Evolutionary conservation across 2,329 filamentous ascomycete species (phyloP), one percentile per base, ranked within the genome.

Genomic region (Hypomyces perniciosus): DNA sequence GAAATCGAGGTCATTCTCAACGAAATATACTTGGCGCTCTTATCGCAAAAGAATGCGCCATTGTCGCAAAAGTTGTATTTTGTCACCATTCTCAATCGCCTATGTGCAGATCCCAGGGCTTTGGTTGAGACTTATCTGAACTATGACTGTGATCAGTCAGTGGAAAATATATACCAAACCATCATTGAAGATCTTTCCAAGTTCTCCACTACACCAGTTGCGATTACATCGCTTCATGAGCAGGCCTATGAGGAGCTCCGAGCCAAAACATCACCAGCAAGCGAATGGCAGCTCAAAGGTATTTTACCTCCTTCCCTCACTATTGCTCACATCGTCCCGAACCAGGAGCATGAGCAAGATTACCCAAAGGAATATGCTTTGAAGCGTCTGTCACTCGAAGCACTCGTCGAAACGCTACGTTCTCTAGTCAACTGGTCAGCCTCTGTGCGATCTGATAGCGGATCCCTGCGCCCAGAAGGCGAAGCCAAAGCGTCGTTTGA

Each of bases 1-100:
- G 93, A 99, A 65, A 88, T 99, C 50, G 93, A 97, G 68, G 92
- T 99, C 0, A 97, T 99, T 65, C 71, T 99, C 53, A 97, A 97
- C 65, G 93, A 99, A 65, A 95, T 99, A 30, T 99, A 99, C 64
- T 75, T 99, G 5, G 86, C 91, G 1, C 89, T 97, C 39, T 74
- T 99, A 35, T 92, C 96, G 45, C 88, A 92, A 67, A 84, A 86
- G 56, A 91, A 84, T 53, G 90, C 92, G 0, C 92, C 92, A 4
- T 72, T 86, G 8, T 90, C 90, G 54, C 93, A 99, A 65, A 99
- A 97, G 69, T 81, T 93, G 49, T 90, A 92, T 64, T 93, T 97
- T 58, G 81, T 99, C 67, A 84, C 83, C 54, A 83, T 99, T 28
- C 77, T 99, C 47, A 87, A 89, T 60, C 80, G 92, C 52, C 76